Evolutionary conservation across 805 yeast genomes (phyloP), one percentile per base, ranked within the genome.

Genomic region (Nakazawaea sp.): DNA sequence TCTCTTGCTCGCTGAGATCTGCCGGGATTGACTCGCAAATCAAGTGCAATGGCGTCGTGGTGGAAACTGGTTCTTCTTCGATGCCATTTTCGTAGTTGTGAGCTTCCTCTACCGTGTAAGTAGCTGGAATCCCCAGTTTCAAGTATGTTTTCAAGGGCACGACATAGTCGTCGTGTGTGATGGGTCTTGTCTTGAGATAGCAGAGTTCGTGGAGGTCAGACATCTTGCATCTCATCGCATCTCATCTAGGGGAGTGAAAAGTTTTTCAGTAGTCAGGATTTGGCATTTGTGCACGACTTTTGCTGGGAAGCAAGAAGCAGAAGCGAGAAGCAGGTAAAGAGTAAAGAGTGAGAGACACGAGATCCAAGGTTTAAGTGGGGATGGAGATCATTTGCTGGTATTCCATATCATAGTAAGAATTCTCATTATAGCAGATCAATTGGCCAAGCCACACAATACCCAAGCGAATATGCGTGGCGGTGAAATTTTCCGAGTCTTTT

Each of bases 11-110:
- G 0, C 59, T 49, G 2, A 58, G 41, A 42, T 74, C 72, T 3
- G 26, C 18, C 0, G 71, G 69, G 10, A 81, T 48, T 30, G 73
- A 64, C 31, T 76, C 71, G 36, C 81, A 70, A 6, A 86, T 67
- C 31, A 79, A 51, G 55, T 87, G 96, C 45, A 86, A 61, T 11
- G 95, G 94, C 0, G 95, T 85, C 3, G 95, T 85, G 13, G 83
- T 83, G 1, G 71, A 58, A 4, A 38, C 48, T 8, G 57, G 44
- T 12, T 59, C 64, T 16, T 55, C 63, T 17, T 64, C 68, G 23
- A 37, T 45, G 18, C 56, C 71, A 43, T 70, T 57, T 33, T 68
- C 72, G 48, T 59, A 79, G 35, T 76, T 75, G 32, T 72, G 69
- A 6, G 78, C 84, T 51, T 85, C 94, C 55, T 84, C 92, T 9